A percentile compares a stretch with the other conserved stretches of the same genome.
Evolutionary conservation across 1,139 yeast species (phyloP).

Genomic region (Lodderomyces metapsilosis): DNA sequence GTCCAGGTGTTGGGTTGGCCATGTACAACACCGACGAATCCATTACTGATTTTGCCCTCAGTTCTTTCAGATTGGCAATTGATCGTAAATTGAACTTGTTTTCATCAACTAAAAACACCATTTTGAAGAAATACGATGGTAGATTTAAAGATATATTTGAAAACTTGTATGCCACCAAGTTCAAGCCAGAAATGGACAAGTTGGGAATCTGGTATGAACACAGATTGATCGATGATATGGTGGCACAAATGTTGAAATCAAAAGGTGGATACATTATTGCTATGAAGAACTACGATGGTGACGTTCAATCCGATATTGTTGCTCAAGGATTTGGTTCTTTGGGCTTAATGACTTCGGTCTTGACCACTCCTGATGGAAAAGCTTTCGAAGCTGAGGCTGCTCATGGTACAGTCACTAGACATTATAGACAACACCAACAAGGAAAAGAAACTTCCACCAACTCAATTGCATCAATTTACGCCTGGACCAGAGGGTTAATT

Average conservation of each 20-base stretch:
- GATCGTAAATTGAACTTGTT: conserved; percentile 75
- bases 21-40: conserved; percentile 97
- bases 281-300: conserved; percentile 96
- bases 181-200: conserved; percentile 68
- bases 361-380: conserved; percentile 92
- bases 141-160: conserved; percentile 92
- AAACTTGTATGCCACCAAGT: conserved; percentile 68
- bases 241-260: conserved; percentile 96
- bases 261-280: conserved; percentile 94
- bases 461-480: conserved; percentile 96
- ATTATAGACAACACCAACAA: conserved; percentile 89
- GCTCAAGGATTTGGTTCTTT: conserved; percentile 98
- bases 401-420: conserved; percentile 97
- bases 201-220: conserved; percentile 93
- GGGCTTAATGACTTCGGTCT: conserved; percentile 94
- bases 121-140: conserved; percentile 90
- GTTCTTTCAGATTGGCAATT: conserved; percentile 87
- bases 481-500: conserved; percentile 91
- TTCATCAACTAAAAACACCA: conserved; percentile 90
- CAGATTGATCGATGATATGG: conserved; percentile 96
- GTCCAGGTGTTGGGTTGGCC: conserved; percentile 83
- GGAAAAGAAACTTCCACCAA: conserved; percentile 98
- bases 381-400: conserved; percentile 97
- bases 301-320: conserved; percentile 93
- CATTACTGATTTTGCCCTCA: conserved; percentile 84